phyloP scores from a whole-genome alignment of 2,329 filamentous ascomycete genomes.

The Gnomoniopsis smithogilvyi region DNA sequence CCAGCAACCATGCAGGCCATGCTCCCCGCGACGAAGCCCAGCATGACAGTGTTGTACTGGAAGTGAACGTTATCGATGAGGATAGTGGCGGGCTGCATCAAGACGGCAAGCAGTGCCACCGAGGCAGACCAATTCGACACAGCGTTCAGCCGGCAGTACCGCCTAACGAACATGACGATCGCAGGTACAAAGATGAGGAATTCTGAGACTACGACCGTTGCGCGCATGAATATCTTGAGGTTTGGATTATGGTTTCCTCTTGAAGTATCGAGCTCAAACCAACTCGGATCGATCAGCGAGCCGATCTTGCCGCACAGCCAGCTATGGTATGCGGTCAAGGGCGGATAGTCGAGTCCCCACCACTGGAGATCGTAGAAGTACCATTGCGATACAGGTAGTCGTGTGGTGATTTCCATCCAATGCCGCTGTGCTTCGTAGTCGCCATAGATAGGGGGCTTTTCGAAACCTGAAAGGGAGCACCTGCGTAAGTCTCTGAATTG shows the following conservation, averaged over 20 bases:
- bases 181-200: constrained; percentile 88
- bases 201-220: constrained; percentile 85
- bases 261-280: constrained; percentile 84
- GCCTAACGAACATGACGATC: constrained; percentile 77
- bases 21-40: constrained; percentile 81
- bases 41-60: constrained; percentile 98
- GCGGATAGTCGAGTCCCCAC: constrained; percentile 98
- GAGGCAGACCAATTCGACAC: constrained; percentile 80
- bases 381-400: constrained; percentile 90
- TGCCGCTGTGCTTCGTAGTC: constrained; percentile 98
- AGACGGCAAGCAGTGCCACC: constrained; percentile 81
- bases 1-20: constrained; percentile 87
- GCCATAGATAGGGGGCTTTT: constrained; percentile 85
- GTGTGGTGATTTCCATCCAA: constrained; percentile 96
- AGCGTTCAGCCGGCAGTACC: constrained; percentile 71
- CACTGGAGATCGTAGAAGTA: constrained; percentile 96
- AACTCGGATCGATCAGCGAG: constrained; percentile 70
- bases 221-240: constrained; percentile 94
- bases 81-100: constrained; percentile 88
- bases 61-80: constrained; percentile 95
- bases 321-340: constrained; percentile 96
- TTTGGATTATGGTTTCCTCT: constrained; percentile 74
- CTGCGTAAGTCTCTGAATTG: neutral
- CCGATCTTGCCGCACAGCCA: constrained; percentile 92
- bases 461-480: constrained; percentile 53